Evolutionary conservation across 1,284 basidiomycete species (phyloP), one percentile per base, ranked within the genome.

Genomic region (Tylopilus sp.): DNA sequence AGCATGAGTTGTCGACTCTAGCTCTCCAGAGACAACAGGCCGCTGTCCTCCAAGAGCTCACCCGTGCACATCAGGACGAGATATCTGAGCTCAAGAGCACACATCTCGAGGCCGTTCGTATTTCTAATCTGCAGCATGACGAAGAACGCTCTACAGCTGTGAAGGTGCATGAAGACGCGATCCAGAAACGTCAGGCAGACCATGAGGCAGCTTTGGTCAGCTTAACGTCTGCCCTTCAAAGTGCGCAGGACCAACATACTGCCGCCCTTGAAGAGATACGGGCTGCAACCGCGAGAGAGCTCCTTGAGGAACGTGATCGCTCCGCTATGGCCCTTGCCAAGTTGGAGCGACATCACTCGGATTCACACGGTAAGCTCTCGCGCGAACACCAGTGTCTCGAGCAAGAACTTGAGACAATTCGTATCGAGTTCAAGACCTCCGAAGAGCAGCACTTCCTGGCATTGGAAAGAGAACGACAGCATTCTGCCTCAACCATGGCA

Each of bases 11-110:
- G 2, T 68, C 74, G 6, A 59, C 81, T n/a, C 71, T 69, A 40
- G 57, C 65, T 18, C 67, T 78, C 23, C 74, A 78, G 59, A 77
- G 82, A 58, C 77, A 79, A 54, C 84, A 88, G 46, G 74, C 75
- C 2, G 58, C 66, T 2, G 65, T 79, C 28, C 69, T 89, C 6
- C 68, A 75, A 49, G 81, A 82, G 47, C 57, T 83, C 25, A 76
- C 78, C 52, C 73, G 68, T 42, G 70, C 71, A 16, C 82, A 88
- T 55, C 71, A 78, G 44, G 74, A 76, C 41, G 79, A 84, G 35
- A 52, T 80, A 15, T 61, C 66, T 7, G 64, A 70, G 33, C 63
- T 86, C 46, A 74, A 74, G 58, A 64, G 63, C 12, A 61, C 67
- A 1, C 81, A 86, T 54, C 64, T 72, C 19, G 61, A 64, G 31